These are phyloP conservation scores for Pythium angustatum DNA, from an alignment of 352 stramenopile species.

Conservation along the genomic window DNA sequence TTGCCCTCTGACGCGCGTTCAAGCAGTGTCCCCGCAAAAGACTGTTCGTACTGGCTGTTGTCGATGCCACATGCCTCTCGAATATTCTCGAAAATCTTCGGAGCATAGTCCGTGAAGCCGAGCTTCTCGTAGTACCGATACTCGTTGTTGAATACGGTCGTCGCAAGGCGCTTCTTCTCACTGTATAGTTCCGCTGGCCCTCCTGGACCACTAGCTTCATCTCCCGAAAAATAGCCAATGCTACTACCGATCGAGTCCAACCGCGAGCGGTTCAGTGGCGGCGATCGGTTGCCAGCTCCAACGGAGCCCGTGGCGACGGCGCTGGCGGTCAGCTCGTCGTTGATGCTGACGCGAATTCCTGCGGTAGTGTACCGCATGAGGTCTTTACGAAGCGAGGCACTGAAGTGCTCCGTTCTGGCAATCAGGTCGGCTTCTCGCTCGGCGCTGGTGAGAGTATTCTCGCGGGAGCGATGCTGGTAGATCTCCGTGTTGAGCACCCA, in stretches of 20 bases:
- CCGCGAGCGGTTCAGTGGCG: constrained; percentile 16
- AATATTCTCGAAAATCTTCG: constrained; percentile 84
- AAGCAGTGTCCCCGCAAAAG: constrained; percentile 81
- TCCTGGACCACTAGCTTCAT: constrained; percentile 38
- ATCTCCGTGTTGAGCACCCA: constrained; percentile 86
- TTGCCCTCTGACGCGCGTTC: constrained; percentile 85
- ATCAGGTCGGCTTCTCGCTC: constrained; percentile 42
- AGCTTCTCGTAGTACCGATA: constrained; percentile 87
- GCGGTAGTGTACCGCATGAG: constrained; percentile 86
- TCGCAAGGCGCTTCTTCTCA: constrained; percentile 82
- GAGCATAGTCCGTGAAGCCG: constrained; percentile 85
- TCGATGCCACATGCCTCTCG: constrained; percentile 76
- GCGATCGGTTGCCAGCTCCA: constrained; percentile 3
- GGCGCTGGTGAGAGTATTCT: constrained; percentile 63
- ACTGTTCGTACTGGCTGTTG: constrained; percentile 78
- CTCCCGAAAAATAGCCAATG: constrained; percentile 37
- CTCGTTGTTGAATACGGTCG: constrained; percentile 82
- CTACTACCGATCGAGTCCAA: constrained; percentile 32
- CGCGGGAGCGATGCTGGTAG: constrained; percentile 73
- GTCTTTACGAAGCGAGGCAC: constrained; percentile 73
- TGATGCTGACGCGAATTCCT: constrained; percentile 79
- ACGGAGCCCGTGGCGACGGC: background rate
- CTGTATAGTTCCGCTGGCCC: constrained; percentile 58
- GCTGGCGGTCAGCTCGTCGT: constrained; percentile 41
- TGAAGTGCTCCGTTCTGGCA: constrained; percentile 77